Percentiles rank a stretch among this genome's conserved stretches.
Conservation (phyloP, 1,139 yeast species). For the Casaregolazyma lundiana region DNA sequence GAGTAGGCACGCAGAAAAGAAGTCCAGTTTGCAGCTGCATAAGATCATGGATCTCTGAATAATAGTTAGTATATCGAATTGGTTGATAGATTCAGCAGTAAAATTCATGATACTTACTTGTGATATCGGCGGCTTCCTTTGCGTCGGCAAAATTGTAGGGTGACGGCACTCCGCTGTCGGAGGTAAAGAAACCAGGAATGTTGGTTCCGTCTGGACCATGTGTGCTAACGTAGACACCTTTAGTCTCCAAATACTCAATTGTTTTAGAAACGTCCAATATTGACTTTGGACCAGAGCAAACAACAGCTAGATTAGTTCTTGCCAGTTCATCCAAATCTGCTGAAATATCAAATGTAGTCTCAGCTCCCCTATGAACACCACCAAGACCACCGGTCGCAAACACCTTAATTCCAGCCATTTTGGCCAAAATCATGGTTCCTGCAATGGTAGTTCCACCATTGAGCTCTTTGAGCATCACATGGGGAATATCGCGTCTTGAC, state of each 20-base stretch:
- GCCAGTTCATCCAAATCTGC: slow-evolving; percentile 87
- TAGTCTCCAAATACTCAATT: slow-evolving; percentile 82
- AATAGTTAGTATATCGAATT: slow-evolving; percentile 12
- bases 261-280: slow-evolving; percentile 77
- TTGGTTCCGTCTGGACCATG: slow-evolving; percentile 45
- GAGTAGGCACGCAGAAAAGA: slow-evolving; percentile 81
- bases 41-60: slow-evolving; percentile 29
- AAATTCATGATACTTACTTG: slow-evolving; percentile 35
- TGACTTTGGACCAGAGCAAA: slow-evolving; percentile 88
- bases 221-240: slow-evolving; percentile 60
- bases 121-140: slow-evolving; percentile 57
- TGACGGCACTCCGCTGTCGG: slow-evolving; percentile 68
- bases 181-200: slow-evolving; percentile 81
- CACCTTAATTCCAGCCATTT: slow-evolving; percentile 70
- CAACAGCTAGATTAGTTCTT: slow-evolving; percentile 78
- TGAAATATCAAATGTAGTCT: slow-evolving; percentile 70
- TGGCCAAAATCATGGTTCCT: slow-evolving; percentile 78
- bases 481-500: slow-evolving; percentile 77
- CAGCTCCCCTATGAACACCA: slow-evolving; percentile 83
- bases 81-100: neutral
- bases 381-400: slow-evolving; percentile 95
- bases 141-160: slow-evolving; percentile 58
- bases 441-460: slow-evolving; percentile 91
- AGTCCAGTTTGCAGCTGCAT: slow-evolving; percentile 62
- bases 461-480: slow-evolving; percentile 56